Percentiles rank a stretch among this genome's conserved stretches.
phyloP scores from a whole-genome alignment of 2,329 filamentous ascomycete genomes.

The Penicillium vulpinum region DNA sequence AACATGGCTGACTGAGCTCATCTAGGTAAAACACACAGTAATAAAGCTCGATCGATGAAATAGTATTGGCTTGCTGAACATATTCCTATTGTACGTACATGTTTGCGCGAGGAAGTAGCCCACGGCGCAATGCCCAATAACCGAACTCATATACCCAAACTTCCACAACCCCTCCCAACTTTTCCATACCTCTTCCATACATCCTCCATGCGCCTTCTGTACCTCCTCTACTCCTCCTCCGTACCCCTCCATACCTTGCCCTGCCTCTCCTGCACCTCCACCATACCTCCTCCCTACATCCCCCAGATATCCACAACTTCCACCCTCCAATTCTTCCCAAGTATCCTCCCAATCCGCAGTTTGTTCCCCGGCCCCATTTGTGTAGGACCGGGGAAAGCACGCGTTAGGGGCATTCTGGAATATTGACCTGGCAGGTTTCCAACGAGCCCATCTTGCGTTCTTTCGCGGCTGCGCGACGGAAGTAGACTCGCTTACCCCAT shows the following conservation, averaged over 20 bases:
- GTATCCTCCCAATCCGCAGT: background rate
- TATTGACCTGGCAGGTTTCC: background rate
- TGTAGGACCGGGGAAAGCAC: slow-evolving; percentile 18
- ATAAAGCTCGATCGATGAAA: background rate
- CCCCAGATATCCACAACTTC: background rate
- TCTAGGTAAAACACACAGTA: background rate
- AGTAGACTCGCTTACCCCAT: slow-evolving; percentile 59
- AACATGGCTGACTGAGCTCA: too few species aligned
- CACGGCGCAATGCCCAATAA: background rate
- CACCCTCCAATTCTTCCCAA: background rate
- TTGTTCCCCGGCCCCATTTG: slow-evolving; percentile 16
- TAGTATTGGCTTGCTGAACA: background rate
- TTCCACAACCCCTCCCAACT: background rate
- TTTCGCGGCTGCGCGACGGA: slow-evolving; percentile 34
- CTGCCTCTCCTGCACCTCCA: background rate
- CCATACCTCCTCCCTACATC: background rate
- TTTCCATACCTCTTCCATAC: too few species aligned
- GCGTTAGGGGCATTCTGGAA: slow-evolving; percentile 14
- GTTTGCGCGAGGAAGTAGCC: background rate
- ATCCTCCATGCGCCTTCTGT: background rate
- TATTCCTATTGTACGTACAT: background rate
- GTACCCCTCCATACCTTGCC: too few species aligned
- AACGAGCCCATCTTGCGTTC: background rate
- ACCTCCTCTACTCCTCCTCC: background rate
- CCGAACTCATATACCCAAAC: background rate